phyloP scores from a whole-genome alignment of 2,329 filamentous ascomycete species.

The Didymella lethalis region DNA sequence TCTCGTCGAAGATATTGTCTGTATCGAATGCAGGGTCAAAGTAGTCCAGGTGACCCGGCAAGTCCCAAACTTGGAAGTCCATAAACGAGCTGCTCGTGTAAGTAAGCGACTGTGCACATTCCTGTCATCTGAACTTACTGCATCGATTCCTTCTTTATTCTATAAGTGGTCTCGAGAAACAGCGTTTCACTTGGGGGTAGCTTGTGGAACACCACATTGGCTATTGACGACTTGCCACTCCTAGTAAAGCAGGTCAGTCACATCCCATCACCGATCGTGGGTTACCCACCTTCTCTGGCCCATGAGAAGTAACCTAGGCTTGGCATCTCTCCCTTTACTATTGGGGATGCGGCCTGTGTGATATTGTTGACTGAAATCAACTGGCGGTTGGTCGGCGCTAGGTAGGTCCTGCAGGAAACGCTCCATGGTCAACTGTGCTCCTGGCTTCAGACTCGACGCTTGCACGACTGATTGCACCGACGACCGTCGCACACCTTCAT shows the following conservation, averaged over 20 bases:
- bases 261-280: background rate
- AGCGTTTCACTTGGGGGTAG: conserved; percentile 94
- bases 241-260: conserved; percentile 58
- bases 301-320: conserved; percentile 91
- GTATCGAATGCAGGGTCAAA: conserved; percentile 89
- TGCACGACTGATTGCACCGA: conserved; percentile 23
- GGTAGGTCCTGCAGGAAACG: conserved; percentile 55
- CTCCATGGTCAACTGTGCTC: conserved; percentile 54
- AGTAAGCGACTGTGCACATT: conserved; percentile 7
- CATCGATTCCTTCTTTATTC: conserved; percentile 93
- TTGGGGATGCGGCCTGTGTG: conserved; percentile 56
- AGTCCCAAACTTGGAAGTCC: conserved; percentile 99
- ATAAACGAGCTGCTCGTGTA: conserved; percentile 80
- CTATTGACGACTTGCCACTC: conserved; percentile 97
- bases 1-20: conserved; percentile 91
- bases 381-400: conserved; percentile 51
- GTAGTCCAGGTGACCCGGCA: conserved; percentile 93
- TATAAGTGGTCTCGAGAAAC: conserved; percentile 92
- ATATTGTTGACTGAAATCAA: conserved; percentile 49
- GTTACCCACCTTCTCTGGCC: conserved; percentile 82
- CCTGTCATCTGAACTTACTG: conserved; percentile 67
- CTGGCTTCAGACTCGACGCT: conserved; percentile 47
- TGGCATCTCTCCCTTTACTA: conserved; percentile 65
- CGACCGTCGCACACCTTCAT: conserved; percentile 28
- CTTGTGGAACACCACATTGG: conserved; percentile 99